Evolutionary conservation across 768 basidiomycete species (phyloP), one percentile per base, ranked within the genome.

Genomic region (Steccherinum ochraceum): DNA sequence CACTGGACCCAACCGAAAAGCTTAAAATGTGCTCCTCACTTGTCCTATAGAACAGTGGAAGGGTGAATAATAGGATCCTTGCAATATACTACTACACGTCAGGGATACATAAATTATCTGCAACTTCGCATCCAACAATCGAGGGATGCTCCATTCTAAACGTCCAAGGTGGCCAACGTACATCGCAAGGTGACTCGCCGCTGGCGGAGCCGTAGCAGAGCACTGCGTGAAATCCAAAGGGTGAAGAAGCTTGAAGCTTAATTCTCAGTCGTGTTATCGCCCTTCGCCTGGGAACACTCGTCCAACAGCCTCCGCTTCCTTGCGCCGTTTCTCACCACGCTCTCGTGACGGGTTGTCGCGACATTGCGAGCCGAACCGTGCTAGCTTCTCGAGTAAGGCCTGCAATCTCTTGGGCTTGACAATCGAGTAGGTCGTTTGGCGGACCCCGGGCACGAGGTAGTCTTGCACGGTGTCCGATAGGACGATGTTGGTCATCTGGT

Each of bases 251-350:
- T 35, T 35, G 30, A 35, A 35, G 30, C 30, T 35, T 35, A 35
- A 7, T 35, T 35, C 30, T 35, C 16, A 7, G 35, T 20, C 5
- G 16, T 16, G 44, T 47, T 40, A 56, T 23, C 80, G 75, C 50
- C 72, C 79, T 69, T 85, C 82, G 19, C 83, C 84, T 44, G 84
- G 85, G 65, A 81, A 86, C 48, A 90, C 64, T 56, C 86, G 74
- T 19, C 87, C 84, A 43, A 93, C 78, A 18, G 79, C 76, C 49
- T 91, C 89, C 23, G 86, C 86, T 65, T 92, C 88, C 61, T 78
- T 89, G 58, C 82, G 74, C 49, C 89, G 75, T 61, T 70, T 81
- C 61, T 90, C 87, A 2, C 79, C 89, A 46, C 75, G 67, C 56
- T 92, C 87, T 51, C 83, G 74, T 12, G 80, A 73, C 11, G 70